Percentiles rank a stretch among this genome's conserved stretches.
Evolutionary conservation across 164 flowering plant genomes (phyloP).

Genomic region (Macadamia tetraphylla): DNA sequence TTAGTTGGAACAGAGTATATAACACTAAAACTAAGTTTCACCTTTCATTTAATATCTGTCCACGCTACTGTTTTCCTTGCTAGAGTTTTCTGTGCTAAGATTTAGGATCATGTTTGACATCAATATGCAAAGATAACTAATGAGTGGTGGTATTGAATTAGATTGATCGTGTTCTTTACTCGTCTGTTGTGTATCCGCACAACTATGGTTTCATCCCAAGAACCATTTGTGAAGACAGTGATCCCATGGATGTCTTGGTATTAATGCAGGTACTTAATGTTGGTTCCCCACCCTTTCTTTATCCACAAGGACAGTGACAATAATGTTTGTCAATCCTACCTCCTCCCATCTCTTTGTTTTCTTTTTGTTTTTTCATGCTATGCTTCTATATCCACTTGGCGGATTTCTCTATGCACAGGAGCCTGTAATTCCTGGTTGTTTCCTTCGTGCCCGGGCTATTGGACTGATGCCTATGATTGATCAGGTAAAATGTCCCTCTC

Average conservation of each 20-base stretch:
- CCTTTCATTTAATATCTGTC: not conserved
- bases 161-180: conserved; percentile 24
- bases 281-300: not conserved
- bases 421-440: conserved; percentile 17
- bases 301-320: not conserved
- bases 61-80: not conserved
- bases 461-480: conserved; percentile 22
- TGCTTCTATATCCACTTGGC: not conserved
- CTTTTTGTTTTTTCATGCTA: not conserved
- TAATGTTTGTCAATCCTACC: not conserved
- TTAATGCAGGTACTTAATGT: conserved; percentile 18
- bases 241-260: conserved; percentile 22
- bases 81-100: not conserved
- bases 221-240: conserved; percentile 23
- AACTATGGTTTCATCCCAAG: conserved; percentile 27
- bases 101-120: not conserved
- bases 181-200: conserved; percentile 26
- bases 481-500: conserved; percentile 3
- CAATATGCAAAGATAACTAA: not conserved
- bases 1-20: too few species aligned
- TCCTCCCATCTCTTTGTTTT: not conserved
- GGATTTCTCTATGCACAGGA: conserved; percentile 7
- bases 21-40: too few species aligned
- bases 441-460: conserved; percentile 17
- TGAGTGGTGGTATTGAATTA: not conserved